Evolutionary conservation across 2,329 filamentous ascomycete genomes (phyloP).

Genomic region (Huntiella bhutanensis): DNA sequence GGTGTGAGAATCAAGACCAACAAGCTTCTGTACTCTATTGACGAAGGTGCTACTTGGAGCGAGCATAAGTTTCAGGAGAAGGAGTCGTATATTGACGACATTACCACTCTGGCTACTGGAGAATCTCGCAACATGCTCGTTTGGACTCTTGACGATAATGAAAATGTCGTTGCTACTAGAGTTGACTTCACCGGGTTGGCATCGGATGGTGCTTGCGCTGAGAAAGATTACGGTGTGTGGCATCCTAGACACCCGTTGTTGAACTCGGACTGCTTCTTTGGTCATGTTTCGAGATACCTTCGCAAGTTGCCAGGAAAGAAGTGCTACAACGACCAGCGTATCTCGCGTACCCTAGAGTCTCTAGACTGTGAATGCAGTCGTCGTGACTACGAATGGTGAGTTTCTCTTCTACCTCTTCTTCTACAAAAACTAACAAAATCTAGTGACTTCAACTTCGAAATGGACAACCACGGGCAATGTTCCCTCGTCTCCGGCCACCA

Average conservation of each 20-base stretch:
- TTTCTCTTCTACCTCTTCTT: slow-evolving; percentile 9
- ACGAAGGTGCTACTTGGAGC: slow-evolving; percentile 66
- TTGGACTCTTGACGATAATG: slow-evolving; percentile 48
- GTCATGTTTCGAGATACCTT: slow-evolving; percentile 73
- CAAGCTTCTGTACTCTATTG: slow-evolving; percentile 52
- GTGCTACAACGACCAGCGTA: slow-evolving; percentile 65
- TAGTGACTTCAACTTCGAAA: slow-evolving; percentile 87
- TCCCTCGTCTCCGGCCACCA: slow-evolving; percentile 52
- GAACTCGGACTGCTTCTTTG: slow-evolving; percentile 71
- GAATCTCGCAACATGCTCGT: slow-evolving; percentile 80
- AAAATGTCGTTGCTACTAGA: slow-evolving; percentile 54
- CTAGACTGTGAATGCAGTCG: slow-evolving; percentile 68
- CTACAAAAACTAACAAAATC: background rate
- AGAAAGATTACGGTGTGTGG: slow-evolving; percentile 67
- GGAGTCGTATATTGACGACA: slow-evolving; percentile 55
- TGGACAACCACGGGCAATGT: slow-evolving; percentile 59
- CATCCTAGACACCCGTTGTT: slow-evolving; percentile 65
- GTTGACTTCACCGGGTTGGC: slow-evolving; percentile 75
- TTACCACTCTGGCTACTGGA: slow-evolving; percentile 78
- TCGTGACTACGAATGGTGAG: slow-evolving; percentile 82
- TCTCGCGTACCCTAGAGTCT: slow-evolving; percentile 53
- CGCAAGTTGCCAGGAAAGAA: slow-evolving; percentile 64
- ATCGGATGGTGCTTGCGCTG: slow-evolving; percentile 47
- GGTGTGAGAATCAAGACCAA: slow-evolving; percentile 51
- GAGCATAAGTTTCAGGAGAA: slow-evolving; percentile 54